Evolutionary conservation across 2,329 filamentous ascomycete genomes (phyloP).

Genomic region (Colletotrichum lupini): DNA sequence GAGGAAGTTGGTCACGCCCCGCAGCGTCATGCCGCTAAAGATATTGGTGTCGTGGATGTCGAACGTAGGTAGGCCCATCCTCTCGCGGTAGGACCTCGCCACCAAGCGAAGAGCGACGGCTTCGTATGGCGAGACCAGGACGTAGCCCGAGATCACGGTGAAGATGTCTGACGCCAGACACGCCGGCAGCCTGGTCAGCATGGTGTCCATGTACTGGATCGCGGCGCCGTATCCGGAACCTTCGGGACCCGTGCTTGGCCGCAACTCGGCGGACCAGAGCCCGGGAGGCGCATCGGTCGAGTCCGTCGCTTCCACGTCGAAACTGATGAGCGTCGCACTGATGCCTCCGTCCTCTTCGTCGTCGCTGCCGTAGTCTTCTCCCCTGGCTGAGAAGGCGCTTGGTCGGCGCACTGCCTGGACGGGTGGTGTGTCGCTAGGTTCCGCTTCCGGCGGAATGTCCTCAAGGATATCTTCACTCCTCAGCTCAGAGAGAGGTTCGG

Average conservation of each 20-base stretch:
- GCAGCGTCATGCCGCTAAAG: conserved; percentile 51
- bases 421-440: conserved; percentile 38
- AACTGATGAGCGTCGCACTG: conserved; percentile 68
- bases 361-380: conserved; percentile 65
- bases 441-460: neutral
- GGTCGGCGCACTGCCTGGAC: conserved; percentile 52
- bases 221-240: conserved; percentile 39
- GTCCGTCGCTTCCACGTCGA: conserved; percentile 69
- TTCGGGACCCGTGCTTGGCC: conserved; percentile 57
- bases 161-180: conserved; percentile 59
- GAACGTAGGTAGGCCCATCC: conserved; percentile 49
- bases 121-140: conserved; percentile 60
- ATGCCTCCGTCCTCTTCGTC: conserved; percentile 67
- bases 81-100: conserved; percentile 54
- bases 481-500: conserved; percentile 5
- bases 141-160: conserved; percentile 53
- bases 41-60: conserved; percentile 53
- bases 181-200: conserved; percentile 62
- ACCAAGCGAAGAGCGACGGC: conserved; percentile 56
- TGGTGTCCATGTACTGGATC: conserved; percentile 57
- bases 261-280: conserved; percentile 68
- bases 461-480: neutral
- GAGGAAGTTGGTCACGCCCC: conserved; percentile 57
- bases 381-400: conserved; percentile 59
- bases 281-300: conserved; percentile 61